Evolutionary conservation across 352 stramenopile species (phyloP).

Genomic region (Phytophthora foliorum): DNA sequence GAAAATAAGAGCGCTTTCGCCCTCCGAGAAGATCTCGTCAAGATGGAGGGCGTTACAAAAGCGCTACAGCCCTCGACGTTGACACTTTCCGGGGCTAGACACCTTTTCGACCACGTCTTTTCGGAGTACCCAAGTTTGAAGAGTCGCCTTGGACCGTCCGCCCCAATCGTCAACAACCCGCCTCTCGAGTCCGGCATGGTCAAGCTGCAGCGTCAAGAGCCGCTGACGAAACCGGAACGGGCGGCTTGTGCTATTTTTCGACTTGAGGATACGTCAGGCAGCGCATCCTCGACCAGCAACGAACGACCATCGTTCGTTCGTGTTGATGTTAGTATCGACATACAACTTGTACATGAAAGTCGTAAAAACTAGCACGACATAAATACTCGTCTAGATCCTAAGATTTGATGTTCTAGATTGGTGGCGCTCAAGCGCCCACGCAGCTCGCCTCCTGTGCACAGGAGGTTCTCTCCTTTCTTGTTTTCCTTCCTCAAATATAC

Average conservation of each 20-base stretch:
- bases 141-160: not conserved
- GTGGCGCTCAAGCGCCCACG: too few species aligned
- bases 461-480: too few species aligned
- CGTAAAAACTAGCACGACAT: too few species aligned
- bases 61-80: slow-evolving; percentile 3
- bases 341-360: too few species aligned
- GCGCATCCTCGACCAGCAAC: not conserved
- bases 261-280: not conserved
- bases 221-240: slow-evolving; percentile 1
- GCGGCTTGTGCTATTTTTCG: slow-evolving; percentile 11
- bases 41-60: slow-evolving; percentile 15
- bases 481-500: too few species aligned
- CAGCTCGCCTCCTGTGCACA: too few species aligned
- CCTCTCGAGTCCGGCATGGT: slow-evolving; percentile 9
- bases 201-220: slow-evolving; percentile 15
- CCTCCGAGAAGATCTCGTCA: not conserved
- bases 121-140: slow-evolving; percentile 1
- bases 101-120: slow-evolving; percentile 16
- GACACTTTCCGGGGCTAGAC: slow-evolving; percentile 7
- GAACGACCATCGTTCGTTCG: not conserved
- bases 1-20: slow-evolving; percentile 37
- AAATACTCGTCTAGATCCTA: too few species aligned
- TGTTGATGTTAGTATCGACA: too few species aligned
- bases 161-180: slow-evolving; percentile 7
- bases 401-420: too few species aligned